A percentile compares a stretch with the other conserved stretches of the same genome.
These are phyloP conservation scores for Cardamine occulta DNA, from an alignment of 345 rosid genomes.

Conservation along the genomic window DNA sequence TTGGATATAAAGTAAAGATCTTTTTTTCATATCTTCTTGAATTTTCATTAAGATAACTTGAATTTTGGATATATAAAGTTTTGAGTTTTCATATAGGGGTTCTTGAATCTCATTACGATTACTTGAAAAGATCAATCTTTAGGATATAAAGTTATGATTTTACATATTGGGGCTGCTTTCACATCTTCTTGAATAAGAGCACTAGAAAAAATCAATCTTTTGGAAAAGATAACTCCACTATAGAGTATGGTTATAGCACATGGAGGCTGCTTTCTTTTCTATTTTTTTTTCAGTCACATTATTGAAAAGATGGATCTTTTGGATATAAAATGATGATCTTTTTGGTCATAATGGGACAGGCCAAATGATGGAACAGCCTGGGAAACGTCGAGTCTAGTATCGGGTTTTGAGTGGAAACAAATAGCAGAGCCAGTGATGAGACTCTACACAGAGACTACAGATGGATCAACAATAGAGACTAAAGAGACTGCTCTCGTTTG, in stretches of 20 bases:
- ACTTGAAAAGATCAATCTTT: conserved; percentile 1
- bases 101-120: not conserved
- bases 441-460: conserved; percentile 90
- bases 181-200: conserved; percentile 1
- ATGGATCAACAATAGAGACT: conserved; percentile 87
- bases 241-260: conserved; percentile 20
- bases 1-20: conserved; percentile 5
- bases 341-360: conserved; percentile 49
- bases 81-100: not conserved
- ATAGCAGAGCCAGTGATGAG: conserved; percentile 97
- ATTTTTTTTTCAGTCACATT: not conserved
- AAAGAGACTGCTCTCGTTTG: conserved; percentile 91
- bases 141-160: conserved; percentile 5
- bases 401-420: conserved; percentile 87
- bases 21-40: not conserved
- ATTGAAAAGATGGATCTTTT: conserved; percentile 7
- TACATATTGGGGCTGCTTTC: not conserved
- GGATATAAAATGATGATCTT: not conserved
- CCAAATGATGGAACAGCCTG: conserved; percentile 64
- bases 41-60: not conserved
- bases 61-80: conserved; percentile 16
- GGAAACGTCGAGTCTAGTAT: conserved; percentile 70
- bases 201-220: not conserved
- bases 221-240: no score
- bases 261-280: not conserved